phyloP scores from a whole-genome alignment of 2,329 filamentous ascomycete genomes.

The Cephalotrichum gorgonifer region DNA sequence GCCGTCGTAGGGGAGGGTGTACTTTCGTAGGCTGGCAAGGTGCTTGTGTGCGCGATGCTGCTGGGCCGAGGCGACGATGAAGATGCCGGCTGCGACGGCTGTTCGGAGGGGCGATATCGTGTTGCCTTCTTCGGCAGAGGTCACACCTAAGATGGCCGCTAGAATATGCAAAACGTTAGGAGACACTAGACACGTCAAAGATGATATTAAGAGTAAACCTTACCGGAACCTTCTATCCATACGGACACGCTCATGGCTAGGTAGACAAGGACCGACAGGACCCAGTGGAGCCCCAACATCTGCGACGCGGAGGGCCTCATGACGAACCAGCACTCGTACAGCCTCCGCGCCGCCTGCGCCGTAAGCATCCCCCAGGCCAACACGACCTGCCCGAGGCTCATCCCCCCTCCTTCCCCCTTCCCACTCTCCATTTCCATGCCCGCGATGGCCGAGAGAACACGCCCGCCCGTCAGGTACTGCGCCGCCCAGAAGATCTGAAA shows the following conservation, averaged over 20 bases:
- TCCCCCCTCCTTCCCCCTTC: constrained; percentile 22
- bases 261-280: constrained; percentile 72
- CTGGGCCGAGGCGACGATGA: constrained; percentile 57
- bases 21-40: constrained; percentile 64
- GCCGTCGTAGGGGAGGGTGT: constrained; percentile 66
- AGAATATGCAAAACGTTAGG: background rate
- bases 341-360: constrained; percentile 62
- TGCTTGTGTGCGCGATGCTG: constrained; percentile 68
- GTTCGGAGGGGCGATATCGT: constrained; percentile 3
- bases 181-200: background rate
- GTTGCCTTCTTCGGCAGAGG: background rate
- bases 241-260: constrained; percentile 59
- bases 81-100: constrained; percentile 45
- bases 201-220: constrained; percentile 14
- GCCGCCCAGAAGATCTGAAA: constrained; percentile 65
- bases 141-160: constrained; percentile 20
- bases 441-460: constrained; percentile 37
- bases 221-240: constrained; percentile 76
- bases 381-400: constrained; percentile 51
- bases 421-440: constrained; percentile 22
- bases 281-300: constrained; percentile 83
- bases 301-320: constrained; percentile 56
- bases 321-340: constrained; percentile 64
- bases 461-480: constrained; percentile 49
- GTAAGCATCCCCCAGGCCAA: constrained; percentile 64